Base-by-base conservation (phyloP, 768 basidiomycete species). In the Boletus rubropictus region DNA sequence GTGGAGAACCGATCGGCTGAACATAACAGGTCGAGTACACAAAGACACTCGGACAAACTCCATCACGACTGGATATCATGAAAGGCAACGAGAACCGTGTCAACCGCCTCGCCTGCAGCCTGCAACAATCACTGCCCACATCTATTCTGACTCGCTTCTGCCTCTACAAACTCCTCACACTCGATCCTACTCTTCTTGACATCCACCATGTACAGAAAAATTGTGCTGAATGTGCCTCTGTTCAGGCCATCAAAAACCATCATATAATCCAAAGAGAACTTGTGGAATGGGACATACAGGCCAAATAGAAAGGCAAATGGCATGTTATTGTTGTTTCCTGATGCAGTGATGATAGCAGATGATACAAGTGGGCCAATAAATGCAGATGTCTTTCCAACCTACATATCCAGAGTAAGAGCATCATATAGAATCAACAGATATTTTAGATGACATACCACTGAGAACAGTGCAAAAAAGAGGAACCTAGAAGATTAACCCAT, bases 331-430 rank as follows among this genome's bases (percentile, higher is more conserved):
- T 86, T 86, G 62, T 83, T 77, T 39, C 71, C 71, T 0, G 84
- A 75, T 4, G 75, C 82, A 10, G 79, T 79, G 51, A 86, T 86
- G 49, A 86, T 86, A 2, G 84, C 84, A 42, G 81, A 80, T 2
- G 83, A 85, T 20, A 86, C 81, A 54, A 87, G 74, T 3, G 84
- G 84, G 0, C 85, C 85, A 49, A 86, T 84, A 62, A 86, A 85
- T 15, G 84, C 81, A 32, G 84, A 85, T 7, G 83, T 85, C 63
- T 86, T 86, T 12, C 85, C 84, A 34, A 85, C 68, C 80, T 83
- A 31, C 25, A 5, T 49, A 10, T 39, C 17, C 20, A 37, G 25
- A 21, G 31, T 49, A 20, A 44, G 18, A 0, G 1, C 9, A 21
- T 29, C 3, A 20, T 22, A 18, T 7, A 3, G 2, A 14, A 28